Evolutionary conservation across 345 rosid species (phyloP).

Genomic region (Viola odorata): DNA sequence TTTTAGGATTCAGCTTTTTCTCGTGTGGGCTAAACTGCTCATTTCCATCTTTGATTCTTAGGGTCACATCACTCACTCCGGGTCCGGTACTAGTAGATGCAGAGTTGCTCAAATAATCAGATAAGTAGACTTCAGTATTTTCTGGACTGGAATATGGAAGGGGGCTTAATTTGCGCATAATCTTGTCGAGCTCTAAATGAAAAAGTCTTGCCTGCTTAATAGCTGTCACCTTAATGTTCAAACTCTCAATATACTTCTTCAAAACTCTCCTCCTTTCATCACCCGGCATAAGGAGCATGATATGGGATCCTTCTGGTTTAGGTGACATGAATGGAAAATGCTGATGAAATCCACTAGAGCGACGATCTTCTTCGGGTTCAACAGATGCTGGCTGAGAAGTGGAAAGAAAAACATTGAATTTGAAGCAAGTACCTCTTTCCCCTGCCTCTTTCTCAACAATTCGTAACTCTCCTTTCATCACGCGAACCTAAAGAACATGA

Average conservation of each 20-base stretch:
- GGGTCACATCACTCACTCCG: slow-evolving; percentile 5
- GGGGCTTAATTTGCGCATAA: slow-evolving; percentile 21
- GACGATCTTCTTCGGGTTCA: slow-evolving; percentile 11
- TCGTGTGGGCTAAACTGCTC: slow-evolving; percentile 8
- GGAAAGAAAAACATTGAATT: slow-evolving; percentile 30
- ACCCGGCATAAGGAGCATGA: slow-evolving; percentile 21
- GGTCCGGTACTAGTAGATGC: slow-evolving; percentile 10
- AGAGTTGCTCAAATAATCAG: slow-evolving; percentile 13
- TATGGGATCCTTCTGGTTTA: slow-evolving; percentile 30
- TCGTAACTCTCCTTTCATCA: slow-evolving; percentile 33
- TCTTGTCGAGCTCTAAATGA: slow-evolving; percentile 13
- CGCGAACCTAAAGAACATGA: slow-evolving; percentile 12
- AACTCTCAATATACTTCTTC: slow-evolving; percentile 29
- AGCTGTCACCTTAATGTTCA: slow-evolving; percentile 26
- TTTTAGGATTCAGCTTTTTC: slow-evolving; percentile 14
- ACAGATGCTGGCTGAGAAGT: neutral
- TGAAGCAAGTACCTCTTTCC: slow-evolving; percentile 36
- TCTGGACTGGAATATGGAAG: slow-evolving; percentile 2
- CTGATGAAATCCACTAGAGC: slow-evolving; percentile 15
- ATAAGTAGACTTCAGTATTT: slow-evolving; percentile 4
- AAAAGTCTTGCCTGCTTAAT: slow-evolving; percentile 18
- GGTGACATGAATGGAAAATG: slow-evolving; percentile 20
- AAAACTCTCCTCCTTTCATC: slow-evolving; percentile 26
- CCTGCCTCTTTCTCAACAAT: slow-evolving; percentile 33
- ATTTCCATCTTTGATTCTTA: slow-evolving; percentile 13